These are phyloP conservation scores for Alternaria sp. DNA, from an alignment of 2,329 filamentous ascomycete species.

Conservation along the genomic window DNA sequence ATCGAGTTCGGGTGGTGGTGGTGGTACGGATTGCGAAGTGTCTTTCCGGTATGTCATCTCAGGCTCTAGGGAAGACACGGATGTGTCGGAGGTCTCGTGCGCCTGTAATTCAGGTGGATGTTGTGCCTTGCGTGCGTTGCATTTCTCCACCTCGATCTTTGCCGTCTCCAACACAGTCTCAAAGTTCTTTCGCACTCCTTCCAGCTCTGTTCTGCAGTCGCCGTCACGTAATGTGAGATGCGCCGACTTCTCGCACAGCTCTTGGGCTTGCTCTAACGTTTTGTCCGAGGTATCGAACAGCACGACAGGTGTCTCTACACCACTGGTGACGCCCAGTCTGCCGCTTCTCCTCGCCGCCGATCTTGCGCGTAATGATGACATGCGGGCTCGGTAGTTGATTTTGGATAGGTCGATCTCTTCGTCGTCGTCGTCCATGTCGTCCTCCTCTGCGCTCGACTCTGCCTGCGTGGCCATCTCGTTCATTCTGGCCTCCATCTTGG, in stretches of 20 bases:
- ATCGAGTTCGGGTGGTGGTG: slow-evolving; percentile 8
- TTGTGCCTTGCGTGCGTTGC: slow-evolving; percentile 23
- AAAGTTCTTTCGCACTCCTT: slow-evolving; percentile 71
- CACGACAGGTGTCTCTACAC: slow-evolving; percentile 26
- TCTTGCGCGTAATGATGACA: slow-evolving; percentile 42
- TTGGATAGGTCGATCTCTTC: slow-evolving; percentile 40
- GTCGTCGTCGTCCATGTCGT: slow-evolving; percentile 32
- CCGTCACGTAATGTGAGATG: slow-evolving; percentile 90
- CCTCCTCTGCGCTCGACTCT: slow-evolving; percentile 35
- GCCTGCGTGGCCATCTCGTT: slow-evolving; percentile 53
- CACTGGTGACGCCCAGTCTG: slow-evolving; percentile 11
- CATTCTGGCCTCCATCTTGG: slow-evolving; percentile 81
- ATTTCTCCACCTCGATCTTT: slow-evolving; percentile 47
- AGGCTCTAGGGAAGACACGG: slow-evolving; percentile 22
- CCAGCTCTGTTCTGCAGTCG: slow-evolving; percentile 79
- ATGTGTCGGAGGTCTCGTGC: slow-evolving; percentile 26
- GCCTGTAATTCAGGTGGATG: slow-evolving; percentile 14
- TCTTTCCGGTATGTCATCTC: slow-evolving; percentile 23
- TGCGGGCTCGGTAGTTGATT: slow-evolving; percentile 46
- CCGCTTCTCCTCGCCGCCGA: slow-evolving; percentile 22
- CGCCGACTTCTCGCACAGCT: slow-evolving; percentile 82
- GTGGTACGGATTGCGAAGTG: slow-evolving; percentile 18
- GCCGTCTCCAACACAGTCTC: slow-evolving; percentile 68
- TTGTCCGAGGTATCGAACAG: slow-evolving; percentile 73
- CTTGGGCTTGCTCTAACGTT: slow-evolving; percentile 78